Evolutionary conservation across 148 eudicot genomes (phyloP), one percentile per base, ranked within the genome.

Genomic region (Heliosperma pusillum): DNA sequence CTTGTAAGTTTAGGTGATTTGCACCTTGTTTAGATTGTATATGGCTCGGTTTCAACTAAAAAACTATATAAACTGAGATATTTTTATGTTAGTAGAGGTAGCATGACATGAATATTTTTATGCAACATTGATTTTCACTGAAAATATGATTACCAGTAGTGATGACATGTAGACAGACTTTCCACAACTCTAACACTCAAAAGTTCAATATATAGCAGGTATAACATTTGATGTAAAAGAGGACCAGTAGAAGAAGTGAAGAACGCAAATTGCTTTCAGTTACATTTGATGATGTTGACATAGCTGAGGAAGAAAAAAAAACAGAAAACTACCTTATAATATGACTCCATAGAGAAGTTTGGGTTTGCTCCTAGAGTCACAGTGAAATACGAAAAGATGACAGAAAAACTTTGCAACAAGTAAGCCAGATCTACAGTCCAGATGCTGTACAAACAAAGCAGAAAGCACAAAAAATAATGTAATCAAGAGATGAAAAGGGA

Each of bases 341-440:
- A 96, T 70, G 87, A 87, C 91, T 96, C 99, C 76, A 78, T 80
- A 29, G 87, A 86, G 81, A 90, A 96, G 66, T 87, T 85, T 72
- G 99, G 99, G 77, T 96, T 92, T 65, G 97, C 99, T 81, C 97
- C 99, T 76, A 90, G 71, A 60, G 99, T 96, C 77, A 96, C 97
- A 11, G 99, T 96, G 87, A 89, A 92, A 86, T 89, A 96, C 55
- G 97, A 87, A 82, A 96, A 96, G 55, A 80, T 78, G 82, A 96
- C 78, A 44, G 93, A 85, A 78, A 89, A 91, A 44, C 82, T 89
- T 82, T 88, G 92, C 86, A 96, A 81, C 78, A 96, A 71, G 81
- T 90, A 90, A 72, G 99, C 99, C 81, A 95, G 86, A 87, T 96
- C 99, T 67, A 96, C 97, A 56, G 97, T 96, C 99, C 99, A 96